These are phyloP conservation scores for Fraxinus dipetala DNA, from an alignment of 305 asterid genomes.

Conservation along the genomic window DNA sequence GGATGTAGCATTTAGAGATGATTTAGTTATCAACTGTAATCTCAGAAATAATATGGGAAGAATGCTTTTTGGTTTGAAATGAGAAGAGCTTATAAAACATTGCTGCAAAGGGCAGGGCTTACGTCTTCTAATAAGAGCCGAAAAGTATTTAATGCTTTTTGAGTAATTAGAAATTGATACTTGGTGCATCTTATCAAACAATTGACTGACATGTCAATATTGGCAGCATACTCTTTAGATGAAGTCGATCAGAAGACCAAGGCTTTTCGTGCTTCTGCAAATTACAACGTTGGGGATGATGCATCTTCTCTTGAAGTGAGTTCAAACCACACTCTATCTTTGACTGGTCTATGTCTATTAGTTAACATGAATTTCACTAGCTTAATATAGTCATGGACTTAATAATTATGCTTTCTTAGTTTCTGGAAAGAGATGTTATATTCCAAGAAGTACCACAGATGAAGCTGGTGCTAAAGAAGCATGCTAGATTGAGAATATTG, in stretches of 20 bases:
- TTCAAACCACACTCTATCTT: constrained; percentile 25
- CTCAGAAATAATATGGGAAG: neutral
- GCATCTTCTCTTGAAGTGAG: constrained; percentile 69
- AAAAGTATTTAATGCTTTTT: neutral
- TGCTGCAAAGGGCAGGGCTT: neutral
- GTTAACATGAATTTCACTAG: neutral
- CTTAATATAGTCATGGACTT: neutral
- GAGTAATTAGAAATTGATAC: neutral
- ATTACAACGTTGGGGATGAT: constrained; percentile 42
- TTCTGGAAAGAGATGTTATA: neutral
- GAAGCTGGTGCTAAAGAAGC: neutral
- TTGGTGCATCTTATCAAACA: neutral
- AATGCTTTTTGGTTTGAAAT: neutral
- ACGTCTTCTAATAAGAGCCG: neutral
- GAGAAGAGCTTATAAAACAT: neutral
- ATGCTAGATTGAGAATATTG: neutral
- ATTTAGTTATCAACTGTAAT: neutral
- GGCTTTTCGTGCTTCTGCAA: constrained; percentile 55
- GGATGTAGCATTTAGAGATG: neutral
- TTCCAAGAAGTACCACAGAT: neutral
- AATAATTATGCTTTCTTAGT: neutral
- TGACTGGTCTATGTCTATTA: constrained; percentile 21
- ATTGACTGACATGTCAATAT: neutral
- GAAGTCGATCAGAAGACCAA: constrained; percentile 68
- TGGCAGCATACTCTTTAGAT: constrained; percentile 68